A percentile compares a stretch with the other conserved stretches of the same genome.
Evolutionary conservation across 1,284 basidiomycete species (phyloP).

Genomic region (Cutaneotrichosporon dermatis): DNA sequence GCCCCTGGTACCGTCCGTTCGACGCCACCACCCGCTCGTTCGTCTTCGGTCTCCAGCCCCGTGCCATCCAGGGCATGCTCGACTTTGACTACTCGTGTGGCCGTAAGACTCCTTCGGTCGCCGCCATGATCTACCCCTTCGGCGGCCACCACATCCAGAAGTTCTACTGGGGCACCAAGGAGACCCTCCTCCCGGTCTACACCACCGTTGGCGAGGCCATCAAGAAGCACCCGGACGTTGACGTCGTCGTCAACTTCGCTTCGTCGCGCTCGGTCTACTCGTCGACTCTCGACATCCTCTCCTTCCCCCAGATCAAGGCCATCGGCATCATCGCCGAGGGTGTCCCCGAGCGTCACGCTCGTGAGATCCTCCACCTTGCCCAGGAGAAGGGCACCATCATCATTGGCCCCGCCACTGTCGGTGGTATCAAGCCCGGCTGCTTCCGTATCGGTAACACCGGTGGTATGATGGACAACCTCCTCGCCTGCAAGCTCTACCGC

Average conservation of each 20-base stretch:
- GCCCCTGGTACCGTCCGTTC: constrained; percentile 83
- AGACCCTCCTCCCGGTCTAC: constrained; percentile 96
- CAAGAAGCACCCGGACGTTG: constrained; percentile 92
- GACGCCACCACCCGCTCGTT: constrained; percentile 89
- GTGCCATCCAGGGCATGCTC: constrained; percentile 99
- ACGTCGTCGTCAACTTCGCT: constrained; percentile 98
- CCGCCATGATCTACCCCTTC: constrained; percentile 99
- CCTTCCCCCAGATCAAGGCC: constrained; percentile 68
- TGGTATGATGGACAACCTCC: constrained; percentile 99
- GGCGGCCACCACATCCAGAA: constrained; percentile 99
- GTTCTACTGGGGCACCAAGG: constrained; percentile 99
- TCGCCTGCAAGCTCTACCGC: constrained; percentile 97
- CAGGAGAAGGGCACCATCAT: constrained; percentile 83
- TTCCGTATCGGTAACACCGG: constrained; percentile 99
- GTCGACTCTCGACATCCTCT: constrained; percentile 85
- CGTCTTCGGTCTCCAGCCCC: constrained; percentile 96
- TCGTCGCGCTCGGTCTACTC: constrained; percentile 91
- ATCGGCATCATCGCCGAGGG: constrained; percentile 97
- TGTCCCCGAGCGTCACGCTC: constrained; percentile 94
- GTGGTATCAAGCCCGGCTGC: constrained; percentile 99
- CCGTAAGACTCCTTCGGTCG: constrained; percentile 85
- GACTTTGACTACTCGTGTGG: constrained; percentile 99
- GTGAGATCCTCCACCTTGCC: constrained; percentile 90
- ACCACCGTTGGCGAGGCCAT: constrained; percentile 88
- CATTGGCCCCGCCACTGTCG: constrained; percentile 97